Percentiles rank a stretch among this genome's conserved stretches.
phyloP scores from a whole-genome alignment of 108 stramenopile species.

The Cyclotella sp. region DNA sequence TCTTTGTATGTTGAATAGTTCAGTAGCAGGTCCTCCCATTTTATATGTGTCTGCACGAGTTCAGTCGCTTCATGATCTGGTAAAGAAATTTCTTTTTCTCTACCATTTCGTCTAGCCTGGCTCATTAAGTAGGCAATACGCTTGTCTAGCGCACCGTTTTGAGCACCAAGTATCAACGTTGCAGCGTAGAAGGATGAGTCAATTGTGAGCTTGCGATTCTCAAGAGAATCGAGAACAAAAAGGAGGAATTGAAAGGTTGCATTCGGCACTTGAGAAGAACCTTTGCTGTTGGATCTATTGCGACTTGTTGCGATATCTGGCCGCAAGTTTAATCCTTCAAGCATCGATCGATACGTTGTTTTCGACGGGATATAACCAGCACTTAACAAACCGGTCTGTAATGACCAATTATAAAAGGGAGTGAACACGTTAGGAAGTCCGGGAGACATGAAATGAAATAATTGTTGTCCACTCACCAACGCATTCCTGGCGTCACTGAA shows the following conservation, averaged over 20 bases:
- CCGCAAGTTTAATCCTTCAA: conserved; percentile 56
- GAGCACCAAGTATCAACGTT: conserved; percentile 57
- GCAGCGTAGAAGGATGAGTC: conserved; percentile 72
- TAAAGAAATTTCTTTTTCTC: conserved; percentile 29
- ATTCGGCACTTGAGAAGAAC: conserved; percentile 5
- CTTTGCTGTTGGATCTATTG: neutral
- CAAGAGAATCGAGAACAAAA: conserved; percentile 71
- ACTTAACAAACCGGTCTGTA: conserved; percentile 49
- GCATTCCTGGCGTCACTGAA: conserved; percentile 57
- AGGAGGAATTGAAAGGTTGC: conserved; percentile 71
- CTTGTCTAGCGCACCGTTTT: conserved; percentile 61
- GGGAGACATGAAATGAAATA: neutral
- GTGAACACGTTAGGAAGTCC: neutral
- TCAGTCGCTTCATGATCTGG: conserved; percentile 22
- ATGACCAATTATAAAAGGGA: neutral
- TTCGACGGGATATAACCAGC: conserved; percentile 83
- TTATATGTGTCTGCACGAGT: neutral
- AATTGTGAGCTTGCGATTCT: conserved; percentile 65
- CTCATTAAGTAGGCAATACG: conserved; percentile 65
- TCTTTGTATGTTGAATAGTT: conserved; percentile 49
- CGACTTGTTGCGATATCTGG: conserved; percentile 17
- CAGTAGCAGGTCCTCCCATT: conserved; percentile 39
- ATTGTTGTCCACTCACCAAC: conserved; percentile 43
- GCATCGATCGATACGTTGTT: conserved; percentile 54
- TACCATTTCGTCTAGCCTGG: conserved; percentile 23